Evolutionary conservation across 331 rosid genomes (phyloP).

Genomic region (Arachis monticola): DNA sequence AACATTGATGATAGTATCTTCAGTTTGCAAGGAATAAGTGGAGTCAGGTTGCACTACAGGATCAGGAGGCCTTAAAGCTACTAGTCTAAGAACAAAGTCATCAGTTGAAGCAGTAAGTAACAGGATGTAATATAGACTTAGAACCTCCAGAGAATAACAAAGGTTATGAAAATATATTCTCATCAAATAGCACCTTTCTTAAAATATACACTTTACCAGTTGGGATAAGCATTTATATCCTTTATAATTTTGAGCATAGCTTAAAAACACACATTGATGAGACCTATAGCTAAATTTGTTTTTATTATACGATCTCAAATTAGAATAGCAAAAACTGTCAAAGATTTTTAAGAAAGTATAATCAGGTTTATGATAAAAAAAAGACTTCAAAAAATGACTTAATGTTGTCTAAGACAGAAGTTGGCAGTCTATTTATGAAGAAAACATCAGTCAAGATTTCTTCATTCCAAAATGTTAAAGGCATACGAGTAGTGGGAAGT

Average conservation of each 20-base stretch:
- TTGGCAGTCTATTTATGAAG: no score
- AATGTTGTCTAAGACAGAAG: background rate
- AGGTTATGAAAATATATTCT: background rate
- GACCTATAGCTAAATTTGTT: background rate
- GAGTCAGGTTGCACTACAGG: no score
- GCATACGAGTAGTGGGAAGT: background rate
- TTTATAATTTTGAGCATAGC: background rate
- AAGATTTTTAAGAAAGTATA: no score
- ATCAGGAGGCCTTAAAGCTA: no score
- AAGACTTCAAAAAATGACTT: no score
- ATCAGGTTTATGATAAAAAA: no score
- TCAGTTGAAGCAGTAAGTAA: no score
- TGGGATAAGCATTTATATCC: background rate
- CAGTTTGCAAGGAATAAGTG: no score
- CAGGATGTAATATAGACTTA: no score
- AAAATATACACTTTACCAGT: background rate
- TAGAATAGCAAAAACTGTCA: background rate
- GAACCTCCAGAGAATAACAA: no score
- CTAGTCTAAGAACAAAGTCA: no score
- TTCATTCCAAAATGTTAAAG: background rate
- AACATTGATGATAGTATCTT: no score
- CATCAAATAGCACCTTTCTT: background rate
- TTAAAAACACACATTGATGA: background rate
- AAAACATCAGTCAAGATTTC: background rate
- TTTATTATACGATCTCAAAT: background rate